Base-by-base conservation (phyloP, 1,139 yeast species). In the Saccharomyces hybrid region DNA sequence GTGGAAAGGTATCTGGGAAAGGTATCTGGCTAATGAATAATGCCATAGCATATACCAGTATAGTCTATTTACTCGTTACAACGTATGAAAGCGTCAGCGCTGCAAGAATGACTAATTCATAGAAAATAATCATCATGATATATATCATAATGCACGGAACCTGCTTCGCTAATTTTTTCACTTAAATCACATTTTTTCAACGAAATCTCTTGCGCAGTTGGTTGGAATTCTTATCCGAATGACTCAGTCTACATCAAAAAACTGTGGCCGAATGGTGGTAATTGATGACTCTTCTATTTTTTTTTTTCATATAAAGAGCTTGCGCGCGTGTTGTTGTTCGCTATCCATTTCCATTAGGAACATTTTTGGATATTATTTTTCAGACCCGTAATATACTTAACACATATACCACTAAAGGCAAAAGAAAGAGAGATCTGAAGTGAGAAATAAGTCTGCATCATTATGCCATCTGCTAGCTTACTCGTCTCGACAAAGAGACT, bases 401-500 rank as follows among this genome's bases (percentile, higher is more conserved):
- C 13, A 11, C 20, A 11, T 9, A 20, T 16, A 38, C 44, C 44
- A 38, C 25, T 38, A 16, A 38, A 38, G 44, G 44, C 44, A 38
- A 38, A 38, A 38, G 44, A 38, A 38, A 38, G 44, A 38, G 44
- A 38, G 44, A 38, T 38, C 44, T 9, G 23, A 20, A 20, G n/a
- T 28, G 16, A 20, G 23, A 47, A 8, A 23, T 47, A 47, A 11
- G 9, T 11, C 25, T 11, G 14, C 46, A 16, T 20, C 44, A 48
- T 13, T 14, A 63, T 63, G 66, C 63, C 66, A 48, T 61, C 65
- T 50, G 56, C 64, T 34, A 61, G 63, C 48, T 56, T 66, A 47
- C 56, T 66, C 28, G 59, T 59, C 42, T 60, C 68, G 20, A 56
- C 65, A 27, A 64, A 61, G 59, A 60, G 60, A 27, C 50, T 61